A percentile compares a stretch with the other conserved stretches of the same genome.
Conservation (phyloP, 2,329 filamentous ascomycete genomes). For the Aspergillus sp. region DNA sequence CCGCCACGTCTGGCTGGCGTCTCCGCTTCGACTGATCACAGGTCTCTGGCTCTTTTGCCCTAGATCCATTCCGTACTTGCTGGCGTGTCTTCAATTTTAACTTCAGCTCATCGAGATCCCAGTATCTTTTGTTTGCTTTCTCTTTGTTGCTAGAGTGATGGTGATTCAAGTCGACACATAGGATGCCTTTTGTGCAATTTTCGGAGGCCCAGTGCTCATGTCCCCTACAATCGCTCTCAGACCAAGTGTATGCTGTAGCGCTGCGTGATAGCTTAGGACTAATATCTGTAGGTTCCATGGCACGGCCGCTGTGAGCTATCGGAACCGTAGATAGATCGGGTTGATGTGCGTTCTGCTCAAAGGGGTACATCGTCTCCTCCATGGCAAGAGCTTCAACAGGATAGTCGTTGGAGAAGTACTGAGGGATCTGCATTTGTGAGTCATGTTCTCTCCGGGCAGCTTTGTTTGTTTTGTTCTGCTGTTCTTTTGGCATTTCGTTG, state of each 20-base stretch:
- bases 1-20: neutral
- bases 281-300: neutral
- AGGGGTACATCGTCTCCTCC: neutral
- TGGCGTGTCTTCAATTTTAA: slow-evolving; percentile 4
- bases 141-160: neutral
- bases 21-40: neutral
- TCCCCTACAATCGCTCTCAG: neutral
- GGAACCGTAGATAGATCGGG: no score
- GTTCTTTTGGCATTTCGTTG: neutral
- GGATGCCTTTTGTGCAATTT: neutral
- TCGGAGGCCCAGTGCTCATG: neutral
- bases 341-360: neutral
- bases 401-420: neutral
- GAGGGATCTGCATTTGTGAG: neutral
- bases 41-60: neutral
- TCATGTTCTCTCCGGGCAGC: neutral
- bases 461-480: neutral
- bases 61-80: neutral
- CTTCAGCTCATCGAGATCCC: slow-evolving; percentile 20
- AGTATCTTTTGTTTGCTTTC: slow-evolving; percentile 7
- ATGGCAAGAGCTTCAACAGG: neutral
- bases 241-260: neutral
- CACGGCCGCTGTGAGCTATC: no score
- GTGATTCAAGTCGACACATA: slow-evolving; percentile 11
- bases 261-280: neutral